Evolutionary conservation across 345 rosid species (phyloP), one percentile per base, ranked within the genome.

Genomic region (Aquilaria malaccensis): DNA sequence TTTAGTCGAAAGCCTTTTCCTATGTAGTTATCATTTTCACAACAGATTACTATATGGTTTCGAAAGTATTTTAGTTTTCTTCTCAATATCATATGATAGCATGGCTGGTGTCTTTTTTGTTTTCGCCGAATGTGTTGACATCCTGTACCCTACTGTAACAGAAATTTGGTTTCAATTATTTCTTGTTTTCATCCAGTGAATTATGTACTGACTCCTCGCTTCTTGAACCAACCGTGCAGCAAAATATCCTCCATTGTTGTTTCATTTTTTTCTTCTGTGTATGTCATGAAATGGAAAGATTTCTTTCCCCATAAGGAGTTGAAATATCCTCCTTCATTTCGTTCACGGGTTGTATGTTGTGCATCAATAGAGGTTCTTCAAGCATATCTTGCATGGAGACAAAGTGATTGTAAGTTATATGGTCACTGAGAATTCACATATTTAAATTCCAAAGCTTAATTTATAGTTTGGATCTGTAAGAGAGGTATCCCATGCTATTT

Each of bases 301-400:
- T 87, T 78, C 65, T 89, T 87, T 62, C 86, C 93, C 4, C 69
- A 57, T 37, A 77, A 56, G 62, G 79, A 85, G 67, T 61, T 89
- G 70, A 63, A 70, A 73, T 81, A 72, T 67, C 78, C 86, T 6
- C 95, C 95, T 63, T 84, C 95, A 15, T 86, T 91, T 74, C 70
- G 3, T 70, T 84, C 87, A 11, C 78, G 72, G 52, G 74, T 82
- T 61, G 66, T 85, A 52, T 67, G 61, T 29, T 88, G 98, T 80
- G 92, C 96, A 49, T 68, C 90, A 1, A 14, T 75, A n/a, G 95
- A 86, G 51, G 85, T 89, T 79, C 84, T 92, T 71, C 98, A 85
- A 77, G 63, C 78, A 31, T 89, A 83, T 78, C 86, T 92, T 54
- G 80, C 84, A 9, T 93, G 98, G 98, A 93, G 91, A 80, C 97